Base-by-base conservation (phyloP, 805 yeast species). In the Komagataella phaffii region DNA sequence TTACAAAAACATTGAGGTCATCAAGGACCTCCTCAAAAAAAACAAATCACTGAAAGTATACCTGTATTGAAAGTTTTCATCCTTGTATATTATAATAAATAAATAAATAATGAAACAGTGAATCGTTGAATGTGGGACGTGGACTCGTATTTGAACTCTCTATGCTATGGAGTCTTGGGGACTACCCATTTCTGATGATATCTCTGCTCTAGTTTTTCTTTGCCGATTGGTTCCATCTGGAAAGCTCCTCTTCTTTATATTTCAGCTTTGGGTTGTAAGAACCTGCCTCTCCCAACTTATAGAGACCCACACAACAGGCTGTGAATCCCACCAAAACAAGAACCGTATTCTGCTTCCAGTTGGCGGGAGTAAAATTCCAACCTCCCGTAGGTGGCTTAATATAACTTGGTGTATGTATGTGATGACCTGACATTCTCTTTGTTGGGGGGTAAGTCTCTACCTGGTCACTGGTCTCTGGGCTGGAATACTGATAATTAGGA, bases 311-410 rank as follows among this genome's bases (percentile, higher is more conserved):
- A 18, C 69, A 57, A 6, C 64, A 60, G 3, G 64, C 64, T 24
- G 68, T 62, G 48, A 70, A 64, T 1, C 75, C 75, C 10, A 66
- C 68, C 17, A 69, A 63, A 8, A 72, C 73, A 48, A 70, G 59
- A 12, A 59, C 51, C 7, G 77, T 71, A 60, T 77, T 77, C 21
- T 64, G 55, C 52, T 67, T 68, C 64, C 74, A 73, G 66, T 78
- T 78, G 56, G 64, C 66, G 17, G 83, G 83, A 14, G 73, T 71
- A 59, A 72, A 72, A 61, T 61, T 72, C 82, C 83, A 78, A 49
- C 82, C 83, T 52, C 83, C 83, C 2, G 78, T 59, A 24, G 78
- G 79, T 18, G 77, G 65, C 44, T 54, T 57, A 40, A 64, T 63
- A 68, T 68, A 67, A 53, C 61, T 58, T 14, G 43, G 44, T n/a